Evolutionary conservation across 2,329 filamentous ascomycete genomes (phyloP).

Genomic region (Xylariales sp.): DNA sequence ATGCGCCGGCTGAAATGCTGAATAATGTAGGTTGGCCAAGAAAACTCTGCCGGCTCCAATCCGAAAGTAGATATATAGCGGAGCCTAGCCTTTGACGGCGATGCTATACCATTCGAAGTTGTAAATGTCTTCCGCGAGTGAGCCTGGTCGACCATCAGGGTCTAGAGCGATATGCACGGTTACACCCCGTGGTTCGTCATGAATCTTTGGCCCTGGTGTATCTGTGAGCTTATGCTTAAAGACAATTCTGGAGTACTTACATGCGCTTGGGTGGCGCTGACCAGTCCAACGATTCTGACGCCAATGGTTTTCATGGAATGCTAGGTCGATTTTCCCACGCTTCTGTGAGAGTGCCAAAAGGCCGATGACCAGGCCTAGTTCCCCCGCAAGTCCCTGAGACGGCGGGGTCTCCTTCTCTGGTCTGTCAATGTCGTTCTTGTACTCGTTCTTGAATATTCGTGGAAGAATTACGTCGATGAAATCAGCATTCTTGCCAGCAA

Average conservation of each 20-base stretch:
- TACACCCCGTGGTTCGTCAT: neutral
- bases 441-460: neutral
- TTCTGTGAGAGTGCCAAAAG: slow-evolving; percentile 7
- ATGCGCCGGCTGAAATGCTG: too few relatives aligned
- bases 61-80: too few relatives aligned
- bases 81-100: neutral
- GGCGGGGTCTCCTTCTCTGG: too few relatives aligned
- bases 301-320: neutral
- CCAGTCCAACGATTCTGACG: slow-evolving; percentile 1
- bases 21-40: too few relatives aligned
- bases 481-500: slow-evolving; percentile 1
- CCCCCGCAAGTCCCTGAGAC: slow-evolving; percentile 3
- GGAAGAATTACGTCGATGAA: neutral
- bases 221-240: neutral
- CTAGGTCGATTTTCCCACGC: neutral
- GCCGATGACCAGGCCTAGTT: slow-evolving; percentile 5
- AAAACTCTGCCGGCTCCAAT: too few relatives aligned
- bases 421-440: neutral
- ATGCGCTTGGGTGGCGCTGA: neutral
- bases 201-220: neutral
- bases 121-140: neutral
- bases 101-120: slow-evolving; percentile 1
- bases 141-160: neutral
- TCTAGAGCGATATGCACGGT: slow-evolving; percentile 4
- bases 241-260: neutral